Evolutionary conservation across 73 alveolate species (phyloP).

Genomic region (Tetrahymena borealis): DNA sequence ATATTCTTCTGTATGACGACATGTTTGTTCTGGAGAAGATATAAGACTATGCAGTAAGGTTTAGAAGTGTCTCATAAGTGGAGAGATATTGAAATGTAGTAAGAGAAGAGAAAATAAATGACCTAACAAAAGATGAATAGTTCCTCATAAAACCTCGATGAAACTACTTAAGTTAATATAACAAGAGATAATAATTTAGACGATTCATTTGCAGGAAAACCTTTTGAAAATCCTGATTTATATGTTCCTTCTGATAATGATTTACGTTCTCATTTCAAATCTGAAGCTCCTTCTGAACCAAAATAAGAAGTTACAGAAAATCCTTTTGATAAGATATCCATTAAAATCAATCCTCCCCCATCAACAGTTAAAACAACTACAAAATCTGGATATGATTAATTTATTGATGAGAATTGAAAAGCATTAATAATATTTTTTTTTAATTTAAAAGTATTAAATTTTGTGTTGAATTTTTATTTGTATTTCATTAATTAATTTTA

Average conservation of each 20-base stretch:
- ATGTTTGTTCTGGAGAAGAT: background rate
- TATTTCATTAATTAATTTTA: background rate
- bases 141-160: background rate
- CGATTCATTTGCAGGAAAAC: background rate
- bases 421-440: background rate
- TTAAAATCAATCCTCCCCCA: background rate
- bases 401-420: background rate
- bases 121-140: background rate
- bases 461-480: background rate
- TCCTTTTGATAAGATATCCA: background rate
- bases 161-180: background rate
- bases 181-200: background rate
- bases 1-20: background rate
- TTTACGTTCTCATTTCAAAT: background rate
- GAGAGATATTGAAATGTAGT: background rate
- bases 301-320: background rate
- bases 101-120: background rate
- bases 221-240: background rate
- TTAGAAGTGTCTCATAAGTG: background rate
- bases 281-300: background rate
- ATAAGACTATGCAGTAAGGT: background rate
- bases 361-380: background rate
- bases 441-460: background rate
- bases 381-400: background rate
- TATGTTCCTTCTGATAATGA: background rate